These are phyloP conservation scores for Theobroma cacao DNA, from an alignment of 345 rosid genomes.

Conservation along the genomic window DNA sequence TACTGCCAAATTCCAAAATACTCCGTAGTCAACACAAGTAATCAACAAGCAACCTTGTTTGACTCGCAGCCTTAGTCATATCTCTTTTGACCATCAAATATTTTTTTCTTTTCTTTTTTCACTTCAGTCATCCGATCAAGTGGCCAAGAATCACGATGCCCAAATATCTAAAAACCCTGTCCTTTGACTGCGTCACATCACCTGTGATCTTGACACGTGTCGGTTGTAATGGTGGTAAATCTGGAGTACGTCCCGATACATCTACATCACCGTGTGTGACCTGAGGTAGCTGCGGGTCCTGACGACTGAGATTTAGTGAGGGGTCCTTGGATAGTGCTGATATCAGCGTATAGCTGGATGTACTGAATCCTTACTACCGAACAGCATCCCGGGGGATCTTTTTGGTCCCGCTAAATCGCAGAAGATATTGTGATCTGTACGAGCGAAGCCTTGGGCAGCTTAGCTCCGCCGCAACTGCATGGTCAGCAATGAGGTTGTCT, in stretches of 20 bases:
- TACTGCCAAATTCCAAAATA: neutral
- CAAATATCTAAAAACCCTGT: neutral
- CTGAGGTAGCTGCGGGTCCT: neutral
- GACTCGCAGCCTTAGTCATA: neutral
- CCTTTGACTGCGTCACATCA: neutral
- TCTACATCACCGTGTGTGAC: neutral
- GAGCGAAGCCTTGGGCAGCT: neutral
- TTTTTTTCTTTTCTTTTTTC: neutral
- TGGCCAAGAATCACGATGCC: neutral
- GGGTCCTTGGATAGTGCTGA: neutral
- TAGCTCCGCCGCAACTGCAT: neutral
- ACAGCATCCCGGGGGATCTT: slow-evolving; percentile 9
- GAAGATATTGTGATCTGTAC: neutral
- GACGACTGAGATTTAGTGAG: neutral
- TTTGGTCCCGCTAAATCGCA: neutral
- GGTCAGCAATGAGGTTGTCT: neutral
- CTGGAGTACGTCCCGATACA: neutral
- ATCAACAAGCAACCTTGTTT: neutral
- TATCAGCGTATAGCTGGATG: slow-evolving; percentile 1
- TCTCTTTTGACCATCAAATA: neutral
- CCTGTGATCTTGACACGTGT: neutral
- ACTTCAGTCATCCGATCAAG: neutral
- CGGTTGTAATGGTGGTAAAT: neutral
- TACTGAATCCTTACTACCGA: neutral
- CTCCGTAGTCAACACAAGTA: neutral